These are phyloP conservation scores for Butyriboletus pseudospeciosus DNA, from an alignment of 1,284 basidiomycete genomes.

Conservation along the genomic window DNA sequence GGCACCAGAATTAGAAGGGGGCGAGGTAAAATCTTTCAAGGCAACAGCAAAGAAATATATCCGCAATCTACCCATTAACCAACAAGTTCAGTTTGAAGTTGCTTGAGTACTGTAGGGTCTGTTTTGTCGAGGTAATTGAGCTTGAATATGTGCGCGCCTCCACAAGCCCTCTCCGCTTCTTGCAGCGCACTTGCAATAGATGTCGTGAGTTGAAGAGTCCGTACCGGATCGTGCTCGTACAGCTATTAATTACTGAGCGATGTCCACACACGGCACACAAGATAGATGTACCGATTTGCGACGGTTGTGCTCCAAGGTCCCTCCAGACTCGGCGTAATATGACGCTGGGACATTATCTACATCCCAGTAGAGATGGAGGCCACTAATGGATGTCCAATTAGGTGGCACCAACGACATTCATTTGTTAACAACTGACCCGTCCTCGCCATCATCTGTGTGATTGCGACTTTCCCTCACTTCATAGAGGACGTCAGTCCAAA, in stretches of 20 bases:
- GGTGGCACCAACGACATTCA: background rate
- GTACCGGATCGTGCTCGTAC: conserved; percentile 65
- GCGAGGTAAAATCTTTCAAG: conserved; percentile 1
- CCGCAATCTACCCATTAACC: conserved; percentile 2
- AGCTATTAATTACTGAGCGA: conserved; percentile 40
- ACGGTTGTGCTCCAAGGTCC: conserved; percentile 65
- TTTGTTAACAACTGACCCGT: conserved; percentile 19
- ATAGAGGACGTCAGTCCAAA: conserved; percentile 87
- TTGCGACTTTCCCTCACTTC: conserved; percentile 72
- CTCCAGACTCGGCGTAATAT: conserved; percentile 57
- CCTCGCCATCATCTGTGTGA: conserved; percentile 39
- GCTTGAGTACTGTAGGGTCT: conserved; percentile 65
- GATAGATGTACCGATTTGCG: conserved; percentile 54
- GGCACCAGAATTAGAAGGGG: background rate
- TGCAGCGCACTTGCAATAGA: conserved; percentile 56
- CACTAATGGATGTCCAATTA: conserved; percentile 13
- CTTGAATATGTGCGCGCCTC: conserved; percentile 56
- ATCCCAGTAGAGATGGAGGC: conserved; percentile 64
- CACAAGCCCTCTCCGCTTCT: conserved; percentile 56
- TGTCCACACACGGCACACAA: background rate
- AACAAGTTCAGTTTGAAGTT: conserved; percentile 55
- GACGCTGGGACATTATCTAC: conserved; percentile 49
- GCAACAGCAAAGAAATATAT: background rate
- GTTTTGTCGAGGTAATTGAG: conserved; percentile 56
- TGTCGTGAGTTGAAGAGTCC: conserved; percentile 54